A percentile compares a stretch with the other conserved stretches of the same genome.
These are phyloP conservation scores for Russula compacta DNA, from an alignment of 768 basidiomycete genomes.

Conservation along the genomic window DNA sequence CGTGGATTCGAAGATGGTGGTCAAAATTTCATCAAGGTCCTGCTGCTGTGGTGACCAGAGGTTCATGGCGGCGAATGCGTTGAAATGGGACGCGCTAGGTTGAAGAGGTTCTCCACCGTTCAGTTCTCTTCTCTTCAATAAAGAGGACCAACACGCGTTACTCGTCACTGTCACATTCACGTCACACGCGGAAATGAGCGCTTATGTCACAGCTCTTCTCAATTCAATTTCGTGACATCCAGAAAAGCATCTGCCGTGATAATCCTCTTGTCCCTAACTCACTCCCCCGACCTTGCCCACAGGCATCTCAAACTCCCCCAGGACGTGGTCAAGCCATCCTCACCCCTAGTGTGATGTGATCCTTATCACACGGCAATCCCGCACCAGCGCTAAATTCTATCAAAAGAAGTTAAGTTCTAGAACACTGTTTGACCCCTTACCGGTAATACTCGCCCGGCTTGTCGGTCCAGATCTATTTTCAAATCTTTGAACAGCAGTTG, in stretches of 20 bases:
- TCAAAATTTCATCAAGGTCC: conserved; percentile 85
- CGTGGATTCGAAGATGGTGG: conserved; percentile 87
- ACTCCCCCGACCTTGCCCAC: not conserved
- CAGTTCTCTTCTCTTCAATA: conserved; percentile 13
- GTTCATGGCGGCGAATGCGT: conserved; percentile 31
- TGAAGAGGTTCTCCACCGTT: conserved; percentile 14
- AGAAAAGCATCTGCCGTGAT: not conserved
- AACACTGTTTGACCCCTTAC: conserved; percentile 4
- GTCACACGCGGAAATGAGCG: conserved; percentile 6
- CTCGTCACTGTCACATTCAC: conserved; percentile 2
- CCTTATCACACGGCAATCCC: conserved; percentile 9
- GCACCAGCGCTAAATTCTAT: not conserved
- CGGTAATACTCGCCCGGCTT: not conserved
- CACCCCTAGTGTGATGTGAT: not conserved
- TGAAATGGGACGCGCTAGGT: conserved; percentile 10
- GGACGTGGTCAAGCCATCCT: not conserved
- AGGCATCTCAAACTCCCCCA: not conserved
- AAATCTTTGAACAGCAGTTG: not conserved
- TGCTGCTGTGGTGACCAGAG: conserved; percentile 79
- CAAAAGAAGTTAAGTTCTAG: conserved; percentile 2
- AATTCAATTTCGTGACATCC: not conserved
- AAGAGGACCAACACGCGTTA: conserved; percentile 14
- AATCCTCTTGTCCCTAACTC: not conserved
- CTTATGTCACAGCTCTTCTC: not conserved
- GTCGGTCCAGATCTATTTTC: conserved; percentile 3